Conservation (phyloP, 345 rosid species). For the Lepidium didymum region DNA sequence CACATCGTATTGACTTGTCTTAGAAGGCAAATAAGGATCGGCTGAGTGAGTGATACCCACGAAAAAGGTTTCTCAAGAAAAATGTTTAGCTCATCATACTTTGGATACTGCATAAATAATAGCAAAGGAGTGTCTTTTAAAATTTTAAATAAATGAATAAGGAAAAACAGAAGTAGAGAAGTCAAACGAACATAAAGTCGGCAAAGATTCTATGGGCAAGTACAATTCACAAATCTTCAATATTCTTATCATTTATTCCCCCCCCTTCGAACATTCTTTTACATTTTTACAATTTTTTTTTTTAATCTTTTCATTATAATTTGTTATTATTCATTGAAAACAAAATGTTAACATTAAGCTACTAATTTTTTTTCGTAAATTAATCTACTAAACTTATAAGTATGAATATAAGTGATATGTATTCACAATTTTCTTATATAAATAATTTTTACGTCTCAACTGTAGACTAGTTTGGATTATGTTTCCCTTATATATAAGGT, state of each 20-base stretch:
- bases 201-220: conserved; percentile 29
- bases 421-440: not conserved
- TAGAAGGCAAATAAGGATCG: not conserved
- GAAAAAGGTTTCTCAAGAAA: not conserved
- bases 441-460: too few species aligned
- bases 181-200: conserved; percentile 31
- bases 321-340: not conserved
- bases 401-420: too few species aligned
- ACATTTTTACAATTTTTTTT: not conserved
- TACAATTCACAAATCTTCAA: conserved; percentile 27
- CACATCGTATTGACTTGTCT: not conserved
- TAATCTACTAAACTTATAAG: too few species aligned
- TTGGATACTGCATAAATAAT: not conserved
- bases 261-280: conserved; percentile 19
- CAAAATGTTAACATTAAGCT: not conserved
- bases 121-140: not conserved
- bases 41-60: not conserved
- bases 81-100: not conserved
- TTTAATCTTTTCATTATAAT: not conserved
- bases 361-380: too few species aligned
- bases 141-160: not conserved
- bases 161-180: conserved; percentile 7
- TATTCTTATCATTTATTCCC: conserved; percentile 25
- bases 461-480: too few species aligned
- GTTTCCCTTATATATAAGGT: not conserved